Evolutionary conservation across 2,329 filamentous ascomycete genomes (phyloP).

Genomic region (Colletotrichum somersetense): DNA sequence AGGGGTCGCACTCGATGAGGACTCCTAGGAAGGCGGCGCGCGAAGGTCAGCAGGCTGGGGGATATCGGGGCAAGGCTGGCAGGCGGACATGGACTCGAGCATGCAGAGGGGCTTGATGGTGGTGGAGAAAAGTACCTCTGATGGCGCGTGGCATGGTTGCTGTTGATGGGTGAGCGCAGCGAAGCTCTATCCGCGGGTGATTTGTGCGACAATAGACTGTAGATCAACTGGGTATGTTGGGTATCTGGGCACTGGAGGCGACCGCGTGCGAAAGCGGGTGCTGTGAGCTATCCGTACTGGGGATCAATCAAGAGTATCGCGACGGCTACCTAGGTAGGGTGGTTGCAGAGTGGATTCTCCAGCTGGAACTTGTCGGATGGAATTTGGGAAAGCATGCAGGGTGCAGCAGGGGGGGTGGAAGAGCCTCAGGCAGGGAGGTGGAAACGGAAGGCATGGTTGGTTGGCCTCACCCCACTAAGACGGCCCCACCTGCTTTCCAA

Average conservation of each 20-base stretch:
- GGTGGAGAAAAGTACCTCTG: constrained; percentile 56
- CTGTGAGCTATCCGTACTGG: background rate
- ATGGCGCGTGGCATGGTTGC: constrained; percentile 67
- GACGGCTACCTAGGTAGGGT: background rate
- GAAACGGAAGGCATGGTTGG: constrained; percentile 1
- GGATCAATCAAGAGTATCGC: background rate
- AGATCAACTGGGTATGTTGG: too few relatives aligned
- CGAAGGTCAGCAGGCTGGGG: constrained; percentile 31
- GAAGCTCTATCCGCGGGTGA: constrained; percentile 5
- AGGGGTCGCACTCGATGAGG: constrained; percentile 85
- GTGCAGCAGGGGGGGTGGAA: too few relatives aligned
- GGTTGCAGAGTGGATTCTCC: background rate
- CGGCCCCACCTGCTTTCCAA: background rate
- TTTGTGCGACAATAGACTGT: background rate
- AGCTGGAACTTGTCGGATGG: background rate
- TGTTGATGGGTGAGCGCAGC: constrained; percentile 41
- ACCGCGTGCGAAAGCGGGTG: background rate
- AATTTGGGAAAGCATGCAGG: background rate
- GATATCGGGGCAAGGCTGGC: constrained; percentile 23
- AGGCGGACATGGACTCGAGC: background rate
- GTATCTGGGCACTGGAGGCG: background rate
- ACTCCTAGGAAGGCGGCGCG: constrained; percentile 63
- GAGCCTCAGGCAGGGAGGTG: constrained; percentile 9
- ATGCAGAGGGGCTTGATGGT: background rate
- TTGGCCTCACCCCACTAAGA: background rate